Conservation (phyloP, 331 rosid species). For the Erythrophleum ivorense region DNA sequence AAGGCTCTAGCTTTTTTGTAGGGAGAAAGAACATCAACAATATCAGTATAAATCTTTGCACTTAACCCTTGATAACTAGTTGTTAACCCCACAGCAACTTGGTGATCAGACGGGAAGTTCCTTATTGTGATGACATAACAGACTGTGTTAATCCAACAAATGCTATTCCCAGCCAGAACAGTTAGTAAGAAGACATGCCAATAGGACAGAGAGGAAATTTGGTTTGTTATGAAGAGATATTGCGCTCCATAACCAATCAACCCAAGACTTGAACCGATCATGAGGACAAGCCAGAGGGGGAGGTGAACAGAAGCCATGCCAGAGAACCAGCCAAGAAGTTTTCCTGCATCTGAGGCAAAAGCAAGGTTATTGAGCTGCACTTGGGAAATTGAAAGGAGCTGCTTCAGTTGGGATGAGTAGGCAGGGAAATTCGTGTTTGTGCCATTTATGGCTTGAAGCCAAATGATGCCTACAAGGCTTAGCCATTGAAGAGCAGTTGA, state of each 20-base stretch:
- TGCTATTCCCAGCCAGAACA: slow-evolving; percentile 87
- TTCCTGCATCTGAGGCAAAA: slow-evolving; percentile 94
- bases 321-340: slow-evolving; percentile 77
- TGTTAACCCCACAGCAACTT: slow-evolving; percentile 73
- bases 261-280: slow-evolving; percentile 76
- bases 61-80: slow-evolving; percentile 87
- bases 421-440: slow-evolving; percentile 88
- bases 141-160: slow-evolving; percentile 94
- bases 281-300: slow-evolving; percentile 86
- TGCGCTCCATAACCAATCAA: slow-evolving; percentile 80
- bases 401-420: slow-evolving; percentile 79
- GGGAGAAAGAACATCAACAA: slow-evolving; percentile 54
- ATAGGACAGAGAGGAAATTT: slow-evolving; percentile 55
- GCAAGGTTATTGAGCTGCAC: slow-evolving; percentile 88
- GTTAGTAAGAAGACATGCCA: slow-evolving; percentile 70
- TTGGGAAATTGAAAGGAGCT: slow-evolving; percentile 76
- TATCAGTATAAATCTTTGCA: slow-evolving; percentile 73
- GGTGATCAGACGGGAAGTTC: slow-evolving; percentile 61
- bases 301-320: slow-evolving; percentile 75
- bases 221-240: slow-evolving; percentile 68
- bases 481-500: slow-evolving; percentile 73
- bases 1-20: slow-evolving; percentile 51
- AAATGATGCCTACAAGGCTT: slow-evolving; percentile 77
- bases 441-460: slow-evolving; percentile 93
- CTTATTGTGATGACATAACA: slow-evolving; percentile 68